Evolutionary conservation across 768 basidiomycete species (phyloP), one percentile per base, ranked within the genome.

Genomic region (Phaeotremella skinneri): DNA sequence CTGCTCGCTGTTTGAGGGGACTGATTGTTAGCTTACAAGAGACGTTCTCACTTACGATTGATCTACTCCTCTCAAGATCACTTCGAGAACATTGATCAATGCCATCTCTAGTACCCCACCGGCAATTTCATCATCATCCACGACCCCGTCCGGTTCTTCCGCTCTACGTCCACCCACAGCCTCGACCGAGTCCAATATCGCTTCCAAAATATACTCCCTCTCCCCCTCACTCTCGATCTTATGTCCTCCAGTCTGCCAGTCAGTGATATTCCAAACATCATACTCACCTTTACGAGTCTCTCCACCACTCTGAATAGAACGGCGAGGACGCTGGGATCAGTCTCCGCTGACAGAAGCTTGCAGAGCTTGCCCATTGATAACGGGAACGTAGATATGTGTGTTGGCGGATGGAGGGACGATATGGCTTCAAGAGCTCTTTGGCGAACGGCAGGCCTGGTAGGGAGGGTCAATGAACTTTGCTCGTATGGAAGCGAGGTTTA

Each of bases 401-500:
- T 17, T 7, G 47, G 23, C 39, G 42, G 49, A 54, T 69, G 48
- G 5, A 72, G 51, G 5, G 63, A 41, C 2, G 31, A 21, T 3
- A 72, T 47, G 13, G 61, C 68, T 43, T 66, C 59, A 7, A 69
- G 47, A 1, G 66, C 51, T 2, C 67, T 30, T 55, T 67, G 63
- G 14, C 67, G 57, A 4, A 68, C 53, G 20, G 72, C 58, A 16
- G 66, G 53, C 5, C 66, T 67, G 29, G 41, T 52, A 23, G 29
- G 34, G 5, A 25, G 61, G 2, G 66, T 20, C 27, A 37, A 54
- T 61, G 47, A 4, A 3, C 2, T 31, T 21, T 4, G 21, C 9
- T 13, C 17, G 27, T 21, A 20, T 30, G 52, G 29, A 13, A 45
- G 23, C 21, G 13, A 34, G 7, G n/a, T 16, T 26, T 39, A 32